Percentiles rank a stretch among this genome's conserved stretches.
These are phyloP conservation scores for Pichia terricola DNA, from an alignment of 1,139 yeast genomes.

Conservation along the genomic window DNA sequence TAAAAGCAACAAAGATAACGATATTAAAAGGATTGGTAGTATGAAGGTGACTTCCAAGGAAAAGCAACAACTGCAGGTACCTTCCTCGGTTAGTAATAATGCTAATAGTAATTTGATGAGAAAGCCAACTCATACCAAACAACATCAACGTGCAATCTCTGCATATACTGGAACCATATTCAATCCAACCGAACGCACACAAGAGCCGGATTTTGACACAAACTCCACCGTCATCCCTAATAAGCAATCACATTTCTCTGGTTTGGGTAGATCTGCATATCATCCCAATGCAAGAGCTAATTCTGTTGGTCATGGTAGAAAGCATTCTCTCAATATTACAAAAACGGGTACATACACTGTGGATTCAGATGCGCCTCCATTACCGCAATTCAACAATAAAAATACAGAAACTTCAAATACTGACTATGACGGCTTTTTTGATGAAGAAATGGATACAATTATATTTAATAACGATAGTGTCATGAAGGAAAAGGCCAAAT, in stretches of 20 bases:
- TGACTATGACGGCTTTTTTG: conserved; percentile 46
- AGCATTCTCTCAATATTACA: conserved; percentile 39
- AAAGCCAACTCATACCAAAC: conserved; percentile 18
- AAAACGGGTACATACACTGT: conserved; percentile 25
- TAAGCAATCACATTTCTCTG: background rate
- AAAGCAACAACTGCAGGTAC: conserved; percentile 19
- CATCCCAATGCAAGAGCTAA: conserved; percentile 90
- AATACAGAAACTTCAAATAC: conserved; percentile 11
- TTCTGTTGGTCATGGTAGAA: conserved; percentile 73
- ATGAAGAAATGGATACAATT: conserved; percentile 42
- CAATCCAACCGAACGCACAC: conserved; percentile 1
- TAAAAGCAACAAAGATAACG: conserved; percentile 26
- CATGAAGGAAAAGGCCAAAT: conserved; percentile 18
- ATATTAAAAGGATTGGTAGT: conserved; percentile 54
- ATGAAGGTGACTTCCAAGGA: conserved; percentile 56
- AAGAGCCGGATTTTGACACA: background rate
- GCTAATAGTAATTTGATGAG: background rate
- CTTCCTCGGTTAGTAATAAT: background rate
- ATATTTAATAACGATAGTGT: conserved; percentile 15
- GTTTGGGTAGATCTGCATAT: conserved; percentile 17
- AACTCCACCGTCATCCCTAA: background rate
- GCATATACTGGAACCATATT: conserved; percentile 24
- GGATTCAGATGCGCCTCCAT: conserved; percentile 34
- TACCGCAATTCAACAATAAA: conserved; percentile 29
- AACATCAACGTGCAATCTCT: conserved; percentile 27